phyloP scores from a whole-genome alignment of 2,329 filamentous ascomycete species.

The Alternaria sp. region DNA sequence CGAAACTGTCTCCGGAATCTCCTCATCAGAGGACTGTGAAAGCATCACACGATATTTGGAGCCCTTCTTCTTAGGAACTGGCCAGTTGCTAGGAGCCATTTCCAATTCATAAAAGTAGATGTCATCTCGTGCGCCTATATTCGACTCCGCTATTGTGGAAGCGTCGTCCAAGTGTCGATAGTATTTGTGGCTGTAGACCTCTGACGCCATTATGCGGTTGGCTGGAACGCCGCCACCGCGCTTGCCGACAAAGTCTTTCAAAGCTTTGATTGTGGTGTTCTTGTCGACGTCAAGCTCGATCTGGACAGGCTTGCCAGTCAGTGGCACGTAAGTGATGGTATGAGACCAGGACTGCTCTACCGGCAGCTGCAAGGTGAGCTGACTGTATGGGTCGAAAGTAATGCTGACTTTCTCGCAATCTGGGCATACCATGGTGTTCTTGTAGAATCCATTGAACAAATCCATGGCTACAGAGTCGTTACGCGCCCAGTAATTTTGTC shows the following conservation, averaged over 20 bases:
- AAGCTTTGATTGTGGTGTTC: constrained; percentile 71
- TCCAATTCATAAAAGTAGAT: constrained; percentile 82
- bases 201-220: constrained; percentile 77
- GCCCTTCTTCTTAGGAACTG: constrained; percentile 62
- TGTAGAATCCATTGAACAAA: constrained; percentile 94
- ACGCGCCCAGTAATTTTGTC: constrained; percentile 88
- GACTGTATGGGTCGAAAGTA: constrained; percentile 97
- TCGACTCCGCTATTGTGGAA: constrained; percentile 71
- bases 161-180: constrained; percentile 84
- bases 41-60: constrained; percentile 58
- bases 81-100: constrained; percentile 78
- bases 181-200: constrained; percentile 84
- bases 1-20: constrained; percentile 65
- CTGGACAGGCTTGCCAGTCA: constrained; percentile 74
- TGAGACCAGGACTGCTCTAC: constrained; percentile 84
- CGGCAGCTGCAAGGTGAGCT: constrained; percentile 88
- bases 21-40: constrained; percentile 54
- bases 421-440: constrained; percentile 94
- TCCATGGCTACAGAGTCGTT: constrained; percentile 97
- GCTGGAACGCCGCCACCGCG: constrained; percentile 62
- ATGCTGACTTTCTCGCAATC: constrained; percentile 95
- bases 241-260: constrained; percentile 71
- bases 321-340: constrained; percentile 78
- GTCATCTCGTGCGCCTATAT: constrained; percentile 69
- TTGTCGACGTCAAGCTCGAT: constrained; percentile 84